Evolutionary conservation across 2,329 filamentous ascomycete species (phyloP).

Genomic region (Aspergillus ruber): DNA sequence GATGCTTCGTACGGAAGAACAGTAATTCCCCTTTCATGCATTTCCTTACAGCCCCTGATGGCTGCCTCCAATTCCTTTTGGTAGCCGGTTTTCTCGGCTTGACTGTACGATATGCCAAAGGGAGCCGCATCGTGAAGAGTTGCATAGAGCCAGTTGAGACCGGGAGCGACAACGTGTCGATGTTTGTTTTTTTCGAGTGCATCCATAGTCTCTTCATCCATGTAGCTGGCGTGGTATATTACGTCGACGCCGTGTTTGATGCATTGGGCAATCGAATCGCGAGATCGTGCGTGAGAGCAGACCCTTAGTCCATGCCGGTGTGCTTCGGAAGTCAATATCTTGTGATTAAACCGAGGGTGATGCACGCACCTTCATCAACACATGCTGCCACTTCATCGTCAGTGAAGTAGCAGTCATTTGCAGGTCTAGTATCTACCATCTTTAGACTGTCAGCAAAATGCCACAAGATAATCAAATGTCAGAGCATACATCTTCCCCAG

Average conservation of each 20-base stretch:
- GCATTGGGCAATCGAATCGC: constrained; percentile 41
- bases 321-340: constrained; percentile 12
- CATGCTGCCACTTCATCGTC: constrained; percentile 44
- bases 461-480: constrained; percentile 7
- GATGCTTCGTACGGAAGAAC: constrained; percentile 37
- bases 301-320: constrained; percentile 24
- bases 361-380: constrained; percentile 33
- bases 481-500: constrained; percentile 20
- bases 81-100: constrained; percentile 38
- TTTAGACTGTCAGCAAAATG: constrained; percentile 2
- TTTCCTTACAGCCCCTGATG: constrained; percentile 9
- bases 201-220: constrained; percentile 30
- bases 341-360: too few species aligned
- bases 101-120: constrained; percentile 34
- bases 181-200: constrained; percentile 22
- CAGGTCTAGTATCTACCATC: constrained; percentile 26
- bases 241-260: constrained; percentile 42
- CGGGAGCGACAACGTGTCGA: constrained; percentile 19
- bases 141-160: constrained; percentile 35
- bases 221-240: constrained; percentile 44
- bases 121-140: constrained; percentile 29
- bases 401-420: constrained; percentile 43
- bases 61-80: constrained; percentile 35
- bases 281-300: constrained; percentile 41
- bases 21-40: constrained; percentile 31